These are phyloP conservation scores for Salix purpurea DNA, from an alignment of 345 rosid species.

Conservation along the genomic window DNA sequence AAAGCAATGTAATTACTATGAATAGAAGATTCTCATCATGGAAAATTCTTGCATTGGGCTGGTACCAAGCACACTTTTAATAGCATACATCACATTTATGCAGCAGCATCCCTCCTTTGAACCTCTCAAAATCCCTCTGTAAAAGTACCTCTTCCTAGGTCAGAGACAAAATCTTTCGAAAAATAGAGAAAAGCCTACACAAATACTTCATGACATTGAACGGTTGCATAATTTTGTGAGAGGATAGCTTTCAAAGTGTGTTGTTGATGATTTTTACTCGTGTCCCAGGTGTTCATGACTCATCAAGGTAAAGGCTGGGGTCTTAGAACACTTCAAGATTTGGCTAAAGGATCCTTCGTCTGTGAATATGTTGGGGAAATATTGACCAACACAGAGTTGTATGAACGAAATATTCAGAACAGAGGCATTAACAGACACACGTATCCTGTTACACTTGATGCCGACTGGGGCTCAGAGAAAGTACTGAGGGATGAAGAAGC, in stretches of 20 bases:
- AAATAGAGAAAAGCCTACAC: too few relatives aligned
- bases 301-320: slow-evolving; percentile 86
- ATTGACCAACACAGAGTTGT: slow-evolving; percentile 61
- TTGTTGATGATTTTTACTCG: background rate
- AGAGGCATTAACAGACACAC: slow-evolving; percentile 36
- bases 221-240: background rate
- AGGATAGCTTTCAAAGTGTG: background rate
- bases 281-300: slow-evolving; percentile 60
- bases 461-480: slow-evolving; percentile 70
- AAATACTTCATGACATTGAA: too few relatives aligned
- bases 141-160: too few relatives aligned
- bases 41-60: too few relatives aligned
- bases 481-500: slow-evolving; percentile 54
- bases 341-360: slow-evolving; percentile 75
- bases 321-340: slow-evolving; percentile 53
- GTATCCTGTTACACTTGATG: slow-evolving; percentile 67
- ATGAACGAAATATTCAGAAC: slow-evolving; percentile 37
- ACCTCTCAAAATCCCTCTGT: too few relatives aligned
- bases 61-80: too few relatives aligned
- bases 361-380: slow-evolving; percentile 90
- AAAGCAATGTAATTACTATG: too few relatives aligned
- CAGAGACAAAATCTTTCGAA: too few relatives aligned
- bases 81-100: too few relatives aligned
- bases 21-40: too few relatives aligned
- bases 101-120: too few relatives aligned